These are phyloP conservation scores for Hymenoscyphus occultus DNA, from an alignment of 2,329 filamentous ascomycete genomes.

Conservation along the genomic window DNA sequence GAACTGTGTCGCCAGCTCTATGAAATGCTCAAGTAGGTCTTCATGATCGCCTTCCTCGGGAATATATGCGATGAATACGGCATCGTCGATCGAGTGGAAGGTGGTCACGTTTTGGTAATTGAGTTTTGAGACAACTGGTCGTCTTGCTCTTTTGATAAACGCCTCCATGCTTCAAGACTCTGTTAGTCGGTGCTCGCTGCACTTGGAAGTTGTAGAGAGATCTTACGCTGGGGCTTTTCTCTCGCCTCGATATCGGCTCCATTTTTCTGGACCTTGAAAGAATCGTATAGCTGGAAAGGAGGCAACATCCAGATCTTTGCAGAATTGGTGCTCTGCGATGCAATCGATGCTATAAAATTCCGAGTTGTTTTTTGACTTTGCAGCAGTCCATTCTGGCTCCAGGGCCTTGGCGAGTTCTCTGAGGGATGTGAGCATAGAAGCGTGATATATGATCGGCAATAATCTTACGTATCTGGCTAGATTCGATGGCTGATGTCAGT, in stretches of 20 bases:
- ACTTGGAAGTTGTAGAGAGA: not conserved
- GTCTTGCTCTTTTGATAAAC: constrained; percentile 34
- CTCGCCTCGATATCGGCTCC: constrained; percentile 44
- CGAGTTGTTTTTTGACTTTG: constrained; percentile 24
- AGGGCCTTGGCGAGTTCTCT: constrained; percentile 23
- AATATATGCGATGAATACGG: constrained; percentile 44
- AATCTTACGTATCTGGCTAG: constrained; percentile 23
- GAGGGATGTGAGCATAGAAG: not conserved
- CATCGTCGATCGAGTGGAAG: constrained; percentile 41
- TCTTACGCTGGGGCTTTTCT: constrained; percentile 41
- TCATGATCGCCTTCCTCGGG: constrained; percentile 27
- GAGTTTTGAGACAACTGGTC: constrained; percentile 34
- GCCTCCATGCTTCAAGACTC: constrained; percentile 30
- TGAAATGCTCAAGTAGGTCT: constrained; percentile 36
- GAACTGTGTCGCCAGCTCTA: constrained; percentile 38
- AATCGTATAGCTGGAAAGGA: constrained; percentile 49
- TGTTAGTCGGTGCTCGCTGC: not conserved
- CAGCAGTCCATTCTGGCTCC: constrained; percentile 25
- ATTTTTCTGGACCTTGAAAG: constrained; percentile 37
- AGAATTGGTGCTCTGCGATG: constrained; percentile 37
- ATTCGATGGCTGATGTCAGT: not conserved
- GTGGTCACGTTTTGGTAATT: constrained; percentile 31
- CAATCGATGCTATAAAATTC: constrained; percentile 43
- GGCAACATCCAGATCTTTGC: constrained; percentile 41
- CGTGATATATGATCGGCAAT: not conserved